Evolutionary conservation across 257 asterid species (phyloP).

Genomic region (Solanum chilense): DNA sequence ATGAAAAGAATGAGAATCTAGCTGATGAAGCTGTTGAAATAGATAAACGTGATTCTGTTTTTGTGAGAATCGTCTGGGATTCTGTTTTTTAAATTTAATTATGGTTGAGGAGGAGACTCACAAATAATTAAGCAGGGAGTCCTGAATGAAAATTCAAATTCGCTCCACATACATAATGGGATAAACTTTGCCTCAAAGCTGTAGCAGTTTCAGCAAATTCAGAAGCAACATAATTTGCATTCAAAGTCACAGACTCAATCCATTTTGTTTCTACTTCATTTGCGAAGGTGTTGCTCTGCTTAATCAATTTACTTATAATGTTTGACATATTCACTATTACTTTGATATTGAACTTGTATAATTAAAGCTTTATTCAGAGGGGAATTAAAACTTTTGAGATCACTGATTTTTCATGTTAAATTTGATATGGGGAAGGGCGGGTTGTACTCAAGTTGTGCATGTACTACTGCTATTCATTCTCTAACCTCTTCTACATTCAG

Average conservation of each 20-base stretch:
- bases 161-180: conserved; percentile 26
- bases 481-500: conserved; percentile 24
- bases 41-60: background rate
- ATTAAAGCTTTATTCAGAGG: background rate
- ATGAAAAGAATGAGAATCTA: too few relatives aligned
- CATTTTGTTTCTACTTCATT: conserved; percentile 37
- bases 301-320: background rate
- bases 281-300: conserved; percentile 39
- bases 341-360: background rate
- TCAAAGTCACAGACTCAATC: conserved; percentile 39
- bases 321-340: background rate
- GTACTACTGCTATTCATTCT: background rate
- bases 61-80: conserved; percentile 37
- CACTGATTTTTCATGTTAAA: background rate
- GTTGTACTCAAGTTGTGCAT: background rate
- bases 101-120: conserved; percentile 17
- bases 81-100: conserved; percentile 24
- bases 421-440: background rate
- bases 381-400: background rate
- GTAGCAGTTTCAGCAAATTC: conserved; percentile 68
- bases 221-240: conserved; percentile 58
- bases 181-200: conserved; percentile 55
- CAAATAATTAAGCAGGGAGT: conserved; percentile 48
- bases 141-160: conserved; percentile 33
- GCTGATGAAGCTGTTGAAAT: too few relatives aligned